Conservation (phyloP, 805 yeast species). For the Sugiyamaella qingdaonensis region DNA sequence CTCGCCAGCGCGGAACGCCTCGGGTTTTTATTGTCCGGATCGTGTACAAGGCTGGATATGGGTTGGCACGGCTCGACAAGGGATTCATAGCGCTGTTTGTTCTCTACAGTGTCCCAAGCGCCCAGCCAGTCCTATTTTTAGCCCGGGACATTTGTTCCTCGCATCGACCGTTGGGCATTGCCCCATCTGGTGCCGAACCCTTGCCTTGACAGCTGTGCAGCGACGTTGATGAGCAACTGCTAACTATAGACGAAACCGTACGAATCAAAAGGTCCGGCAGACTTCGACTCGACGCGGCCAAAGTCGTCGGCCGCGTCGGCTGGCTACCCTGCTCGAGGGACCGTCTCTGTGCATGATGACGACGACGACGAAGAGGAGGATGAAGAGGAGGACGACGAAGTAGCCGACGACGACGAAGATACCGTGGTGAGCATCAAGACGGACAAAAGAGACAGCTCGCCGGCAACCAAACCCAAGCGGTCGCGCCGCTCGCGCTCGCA, state of each 20-base stretch:
- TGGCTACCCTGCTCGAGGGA: background rate
- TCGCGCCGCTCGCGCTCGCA: background rate
- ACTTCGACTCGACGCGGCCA: slow-evolving; percentile 16
- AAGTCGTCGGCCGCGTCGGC: background rate
- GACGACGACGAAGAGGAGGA: slow-evolving; percentile 22
- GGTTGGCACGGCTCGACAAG: background rate
- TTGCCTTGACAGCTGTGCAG: background rate
- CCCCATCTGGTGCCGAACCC: background rate
- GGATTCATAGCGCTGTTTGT: background rate
- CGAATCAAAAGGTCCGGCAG: slow-evolving; percentile 26
- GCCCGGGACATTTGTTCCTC: background rate
- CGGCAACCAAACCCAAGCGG: background rate
- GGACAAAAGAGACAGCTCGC: background rate
- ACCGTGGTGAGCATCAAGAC: background rate
- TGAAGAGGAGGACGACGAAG: slow-evolving; percentile 12
- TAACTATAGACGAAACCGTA: slow-evolving; percentile 23
- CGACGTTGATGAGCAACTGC: slow-evolving; percentile 1
- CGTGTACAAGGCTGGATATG: too few relatives aligned
- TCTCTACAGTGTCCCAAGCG: background rate
- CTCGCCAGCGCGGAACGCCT: background rate
- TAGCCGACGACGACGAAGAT: background rate
- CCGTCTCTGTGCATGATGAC: slow-evolving; percentile 14
- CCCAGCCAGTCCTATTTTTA: background rate
- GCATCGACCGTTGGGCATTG: background rate
- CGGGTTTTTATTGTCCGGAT: background rate